Evolutionary conservation across 176 grass and related monocot species (phyloP), one percentile per base, ranked within the genome.

Genomic region (Tillandsia fasciculata): DNA sequence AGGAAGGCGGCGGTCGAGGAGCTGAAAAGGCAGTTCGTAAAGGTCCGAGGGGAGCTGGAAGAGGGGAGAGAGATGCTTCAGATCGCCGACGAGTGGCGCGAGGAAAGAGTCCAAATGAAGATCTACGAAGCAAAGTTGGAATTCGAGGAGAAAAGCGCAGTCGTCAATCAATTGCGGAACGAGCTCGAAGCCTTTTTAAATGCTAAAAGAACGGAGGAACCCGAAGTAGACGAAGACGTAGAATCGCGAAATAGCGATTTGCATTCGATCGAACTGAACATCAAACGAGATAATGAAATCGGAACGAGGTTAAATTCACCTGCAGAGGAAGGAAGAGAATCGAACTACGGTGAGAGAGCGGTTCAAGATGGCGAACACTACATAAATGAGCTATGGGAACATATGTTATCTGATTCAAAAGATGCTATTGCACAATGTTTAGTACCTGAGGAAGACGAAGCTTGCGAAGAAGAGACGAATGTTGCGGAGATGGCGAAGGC

Each of bases 71-170:
- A 75, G 74, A 97, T 97, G 94, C 68, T 97, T 64, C 94, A 92
- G 76, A 92, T 97, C 82, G 94, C 94, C 29, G 94, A 97, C 74
- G 89, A 89, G 72, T 97, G 94, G 94, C 84, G 94, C 10, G 94
- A 97, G 79, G 94, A 97, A 64, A 87, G 94, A 73, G 89, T 97
- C 51, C 89, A 97, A 68, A 87, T 97, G 94, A 97, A 97, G 78
- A 81, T 97, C 53, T 53, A 87, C 18, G 94, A 97, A 82, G 94
- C 94, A 69, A 97, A 85, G 67, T 65, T 92, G 65, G 78, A 80
- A 69, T 70, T 97, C 10, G 94, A 97, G 67, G 84, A 73, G 68
- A 97, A 92, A 74, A 75, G 65, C 53, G 63, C 72, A 12, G 63
- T 63, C 17, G 23, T 66, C 17, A 48, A 57, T 17, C 63, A 50